Evolutionary conservation across 2,329 filamentous ascomycete species (phyloP).

Genomic region (Pyrenochaeta sp.): DNA sequence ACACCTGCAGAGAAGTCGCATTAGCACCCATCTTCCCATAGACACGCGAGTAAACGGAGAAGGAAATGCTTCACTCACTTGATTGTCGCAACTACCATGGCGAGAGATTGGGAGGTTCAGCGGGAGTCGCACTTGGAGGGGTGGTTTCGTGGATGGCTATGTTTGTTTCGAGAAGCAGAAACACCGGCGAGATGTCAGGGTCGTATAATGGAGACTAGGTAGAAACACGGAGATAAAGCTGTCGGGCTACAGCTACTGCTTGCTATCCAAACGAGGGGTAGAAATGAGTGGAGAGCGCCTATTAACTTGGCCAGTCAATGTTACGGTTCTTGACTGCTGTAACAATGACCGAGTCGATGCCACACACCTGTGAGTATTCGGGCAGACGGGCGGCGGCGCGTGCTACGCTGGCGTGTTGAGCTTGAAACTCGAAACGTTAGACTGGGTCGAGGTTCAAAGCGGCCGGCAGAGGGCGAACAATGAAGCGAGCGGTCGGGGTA

Average conservation of each 20-base stretch:
- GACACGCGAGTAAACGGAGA: background rate
- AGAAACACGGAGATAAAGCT: conserved; percentile 33
- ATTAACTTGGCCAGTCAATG: conserved; percentile 39
- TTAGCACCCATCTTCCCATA: conserved; percentile 12
- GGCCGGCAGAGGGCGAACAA: conserved; percentile 34
- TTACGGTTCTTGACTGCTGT: conserved; percentile 26
- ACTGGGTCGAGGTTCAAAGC: conserved; percentile 42
- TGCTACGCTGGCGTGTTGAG: conserved; percentile 45
- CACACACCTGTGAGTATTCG: conserved; percentile 43
- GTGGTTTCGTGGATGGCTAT: conserved; percentile 8
- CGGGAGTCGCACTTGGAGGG: background rate
- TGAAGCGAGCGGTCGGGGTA: conserved; percentile 28
- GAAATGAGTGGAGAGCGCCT: conserved; percentile 42
- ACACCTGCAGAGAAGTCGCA: conserved; percentile 68
- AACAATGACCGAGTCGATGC: conserved; percentile 27
- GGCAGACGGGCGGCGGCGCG: conserved; percentile 42
- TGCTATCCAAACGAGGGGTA: conserved; percentile 49
- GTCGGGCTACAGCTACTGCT: conserved; percentile 27
- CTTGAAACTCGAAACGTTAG: conserved; percentile 52
- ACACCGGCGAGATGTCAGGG: conserved; percentile 19
- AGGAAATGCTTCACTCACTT: conserved; percentile 44
- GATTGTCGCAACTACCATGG: conserved; percentile 54
- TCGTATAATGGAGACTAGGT: conserved; percentile 21
- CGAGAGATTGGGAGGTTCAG: conserved; percentile 13
- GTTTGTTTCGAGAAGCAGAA: conserved; percentile 24